These are phyloP conservation scores for Nakazawaea sp. DNA, from an alignment of 805 yeast species.

Conservation along the genomic window DNA sequence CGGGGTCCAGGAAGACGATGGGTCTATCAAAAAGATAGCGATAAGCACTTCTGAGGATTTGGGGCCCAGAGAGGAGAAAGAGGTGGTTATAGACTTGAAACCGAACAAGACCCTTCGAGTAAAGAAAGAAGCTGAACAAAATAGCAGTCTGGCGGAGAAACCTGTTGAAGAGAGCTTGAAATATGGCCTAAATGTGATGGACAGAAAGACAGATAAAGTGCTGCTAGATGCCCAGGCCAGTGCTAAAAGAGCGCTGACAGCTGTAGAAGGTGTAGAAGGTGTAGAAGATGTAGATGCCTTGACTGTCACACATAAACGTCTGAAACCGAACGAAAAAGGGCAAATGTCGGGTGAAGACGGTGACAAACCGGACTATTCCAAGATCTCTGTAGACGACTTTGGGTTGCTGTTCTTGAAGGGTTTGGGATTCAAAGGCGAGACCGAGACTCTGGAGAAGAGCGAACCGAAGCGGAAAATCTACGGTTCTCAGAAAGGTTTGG, in stretches of 20 bases:
- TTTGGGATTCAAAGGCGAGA: slow-evolving; percentile 5
- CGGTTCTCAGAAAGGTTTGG: slow-evolving; percentile 8
- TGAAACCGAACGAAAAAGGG: background rate
- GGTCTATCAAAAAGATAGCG: background rate
- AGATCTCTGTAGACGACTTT: slow-evolving; percentile 10
- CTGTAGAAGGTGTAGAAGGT: too few species aligned
- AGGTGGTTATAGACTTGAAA: slow-evolving; percentile 1
- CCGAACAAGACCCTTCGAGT: slow-evolving; percentile 7
- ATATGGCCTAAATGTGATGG: background rate
- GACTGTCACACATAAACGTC: background rate
- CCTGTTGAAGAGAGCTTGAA: background rate
- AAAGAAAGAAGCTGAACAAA: background rate
- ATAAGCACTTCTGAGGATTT: slow-evolving; percentile 9
- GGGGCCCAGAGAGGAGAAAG: background rate
- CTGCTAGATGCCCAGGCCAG: background rate
- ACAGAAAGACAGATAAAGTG: background rate
- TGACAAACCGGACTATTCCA: slow-evolving; percentile 7
- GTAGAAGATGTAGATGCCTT: too few species aligned
- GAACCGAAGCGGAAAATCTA: slow-evolving; percentile 2
- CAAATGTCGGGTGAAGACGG: background rate
- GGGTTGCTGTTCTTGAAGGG: slow-evolving; percentile 11
- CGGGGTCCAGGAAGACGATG: slow-evolving; percentile 2
- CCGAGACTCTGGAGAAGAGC: background rate
- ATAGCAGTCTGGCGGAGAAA: too few species aligned
- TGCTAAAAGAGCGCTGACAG: background rate